Percentiles rank a stretch among this genome's conserved stretches.
Conservation (phyloP, 2,329 filamentous ascomycete species). For the Fusarium sp. region DNA sequence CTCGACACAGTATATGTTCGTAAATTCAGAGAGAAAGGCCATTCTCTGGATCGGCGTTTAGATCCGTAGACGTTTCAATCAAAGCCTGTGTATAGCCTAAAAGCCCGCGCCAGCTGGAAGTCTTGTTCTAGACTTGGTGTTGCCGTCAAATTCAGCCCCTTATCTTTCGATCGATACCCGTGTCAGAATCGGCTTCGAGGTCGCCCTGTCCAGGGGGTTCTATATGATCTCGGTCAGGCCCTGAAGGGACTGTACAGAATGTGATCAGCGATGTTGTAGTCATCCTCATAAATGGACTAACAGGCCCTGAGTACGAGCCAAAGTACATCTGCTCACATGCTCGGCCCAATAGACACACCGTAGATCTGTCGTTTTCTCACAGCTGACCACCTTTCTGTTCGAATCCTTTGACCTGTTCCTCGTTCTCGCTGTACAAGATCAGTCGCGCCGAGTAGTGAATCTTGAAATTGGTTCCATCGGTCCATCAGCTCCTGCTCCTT, state of each 20-base stretch:
- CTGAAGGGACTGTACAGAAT: slow-evolving; percentile 72
- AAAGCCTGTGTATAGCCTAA: slow-evolving; percentile 57
- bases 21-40: neutral
- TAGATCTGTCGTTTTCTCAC: slow-evolving; percentile 47
- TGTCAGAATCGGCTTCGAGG: slow-evolving; percentile 74
- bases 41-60: slow-evolving; percentile 25
- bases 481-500: too few relatives aligned
- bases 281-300: slow-evolving; percentile 47
- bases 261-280: slow-evolving; percentile 69
- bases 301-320: slow-evolving; percentile 51
- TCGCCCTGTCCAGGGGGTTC: slow-evolving; percentile 82
- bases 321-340: slow-evolving; percentile 46
- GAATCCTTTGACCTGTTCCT: slow-evolving; percentile 53
- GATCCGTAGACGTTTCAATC: slow-evolving; percentile 48
- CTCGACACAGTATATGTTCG: slow-evolving; percentile 46
- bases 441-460: too few relatives aligned
- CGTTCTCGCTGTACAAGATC: too few relatives aligned
- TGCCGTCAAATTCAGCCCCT: slow-evolving; percentile 64
- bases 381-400: slow-evolving; percentile 44
- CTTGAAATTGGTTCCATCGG: too few relatives aligned
- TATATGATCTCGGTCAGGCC: slow-evolving; percentile 71
- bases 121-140: slow-evolving; percentile 70
- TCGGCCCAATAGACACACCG: slow-evolving; percentile 8
- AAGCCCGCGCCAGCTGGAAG: slow-evolving; percentile 66
- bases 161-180: slow-evolving; percentile 71